These are phyloP conservation scores for Acacia concinna DNA, from an alignment of 331 rosid genomes.

Conservation along the genomic window DNA sequence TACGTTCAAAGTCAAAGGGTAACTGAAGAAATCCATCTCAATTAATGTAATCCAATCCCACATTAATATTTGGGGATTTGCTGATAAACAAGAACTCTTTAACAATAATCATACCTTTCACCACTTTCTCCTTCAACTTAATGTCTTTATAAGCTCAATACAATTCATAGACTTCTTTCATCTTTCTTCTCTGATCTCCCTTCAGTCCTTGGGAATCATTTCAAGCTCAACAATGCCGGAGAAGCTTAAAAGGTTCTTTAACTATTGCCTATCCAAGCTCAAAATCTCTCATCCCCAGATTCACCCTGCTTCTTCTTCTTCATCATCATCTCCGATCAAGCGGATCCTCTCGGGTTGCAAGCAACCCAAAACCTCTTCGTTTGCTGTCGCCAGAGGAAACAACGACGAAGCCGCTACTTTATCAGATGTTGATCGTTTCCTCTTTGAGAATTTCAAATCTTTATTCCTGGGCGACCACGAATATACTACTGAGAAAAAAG, in stretches of 20 bases:
- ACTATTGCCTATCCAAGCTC: constrained; percentile 56
- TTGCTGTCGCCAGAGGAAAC: constrained; percentile 37
- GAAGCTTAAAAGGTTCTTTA: constrained; percentile 55
- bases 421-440: constrained; percentile 73
- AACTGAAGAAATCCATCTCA: not conserved
- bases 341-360: constrained; percentile 64
- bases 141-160: not conserved
- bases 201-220: not conserved
- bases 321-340: constrained; percentile 41
- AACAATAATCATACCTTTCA: constrained; percentile 33
- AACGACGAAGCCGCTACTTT: constrained; percentile 63
- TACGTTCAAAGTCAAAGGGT: not conserved
- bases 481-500: not conserved
- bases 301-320: constrained; percentile 33
- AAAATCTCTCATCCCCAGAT: constrained; percentile 46
- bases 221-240: constrained; percentile 48
- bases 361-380: constrained; percentile 70
- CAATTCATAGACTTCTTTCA: not conserved
- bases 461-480: constrained; percentile 48
- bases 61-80: not conserved
- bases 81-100: constrained; percentile 39
- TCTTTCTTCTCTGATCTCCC: constrained; percentile 17
- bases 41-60: not conserved
- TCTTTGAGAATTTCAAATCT: constrained; percentile 78
- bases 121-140: constrained; percentile 33